Evolutionary conservation across 805 yeast species (phyloP), one percentile per base, ranked within the genome.

Genomic region (Yamadazyma takamatsuzukensis): DNA sequence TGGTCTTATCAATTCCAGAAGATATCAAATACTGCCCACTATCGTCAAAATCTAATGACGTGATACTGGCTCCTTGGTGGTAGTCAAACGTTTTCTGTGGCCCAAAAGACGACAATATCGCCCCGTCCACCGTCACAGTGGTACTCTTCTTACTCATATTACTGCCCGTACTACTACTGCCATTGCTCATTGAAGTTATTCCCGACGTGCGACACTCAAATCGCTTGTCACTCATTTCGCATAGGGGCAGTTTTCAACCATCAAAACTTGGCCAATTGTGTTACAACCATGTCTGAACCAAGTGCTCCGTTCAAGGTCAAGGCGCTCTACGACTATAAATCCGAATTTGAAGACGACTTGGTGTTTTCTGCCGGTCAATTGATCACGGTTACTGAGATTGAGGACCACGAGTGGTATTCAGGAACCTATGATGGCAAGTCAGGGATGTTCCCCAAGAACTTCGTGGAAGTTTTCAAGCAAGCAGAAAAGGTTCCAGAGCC

Each of bases 331-430:
- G 83, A 80, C 30, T 85, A 83, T 59, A 56, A 53, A 39, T 64
- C 70, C 10, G 70, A 63, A 5, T 86, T 77, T 42, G 86, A 79
- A 18, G 97, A 93, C 54, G 98, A 90, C 55, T 70, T 90, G 52
- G 67, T 73, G 21, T 89, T 90, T 47, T 54, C 56, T 0, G 74
- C 65, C 4, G 89, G 83, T 14, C 87, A 83, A 53, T 43, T 73
- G 18, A 80, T 90, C 43, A 74, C 78, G 3, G 96, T 90, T 17
- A 77, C 80, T 4, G 77, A 75, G 23, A 68, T 85, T 33, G 96
- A 87, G 45, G 97, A 90, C 55, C 95, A 80, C 5, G 96, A 89
- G 42, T 93, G 97, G 97, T 83, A 76, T 51, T 65, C 73, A 24
- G 98, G 98, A 3, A 61, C 68, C 4, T 83, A 73, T 47, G 61